Base-by-base conservation (phyloP, 1,284 basidiomycete genomes). In the Wolfiporia cocos region DNA sequence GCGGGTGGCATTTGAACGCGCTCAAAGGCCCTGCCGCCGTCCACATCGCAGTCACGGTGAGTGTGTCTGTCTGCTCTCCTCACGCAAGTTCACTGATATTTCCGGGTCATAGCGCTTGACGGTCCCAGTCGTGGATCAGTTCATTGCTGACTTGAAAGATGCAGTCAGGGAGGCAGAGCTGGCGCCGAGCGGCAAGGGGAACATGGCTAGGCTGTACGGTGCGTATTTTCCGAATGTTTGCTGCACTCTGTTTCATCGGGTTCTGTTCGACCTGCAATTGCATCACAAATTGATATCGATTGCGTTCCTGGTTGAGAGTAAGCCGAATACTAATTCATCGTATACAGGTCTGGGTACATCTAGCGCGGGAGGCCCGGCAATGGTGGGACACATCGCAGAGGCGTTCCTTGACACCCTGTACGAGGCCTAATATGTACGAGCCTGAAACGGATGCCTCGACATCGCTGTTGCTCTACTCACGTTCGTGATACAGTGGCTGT, bases 1-100 rank as follows among this genome's bases (percentile, higher is more conserved):
- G 71, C 35, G 91, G 91, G 9, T 94, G 92, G 92, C 91, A 95
- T 66, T 62, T 99, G 49, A 98, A 93, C 57, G 92, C 84, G 9
- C 63, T 99, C 41, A 74, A 70, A 35, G 73, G 80, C 22, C 90
- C 92, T 1, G 71, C 88, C 5, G 94, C 83, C 10, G 73, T 98
- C 34, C 96, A 99, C 64, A 91, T 99, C 53, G 94, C 94, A 21
- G 89, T 87, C 61, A 99, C 95, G 48, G 89, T 93, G 55, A 56
- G 86, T 28, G 9, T 28, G 41, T 34, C 9, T 29, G 9, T 31
- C 17, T 21, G 14, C 20, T 33, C 26, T 45, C 34, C 34, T 41
- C 19, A 41, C 42, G 32, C 22, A 12, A 39, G 31, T 19, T 42
- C n/a, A 24, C n/a, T 31, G 14, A 20, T 36, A n/a, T 12, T 28